Base-by-base conservation (phyloP, 2,329 filamentous ascomycete genomes). In the Beauveria sp. region DNA sequence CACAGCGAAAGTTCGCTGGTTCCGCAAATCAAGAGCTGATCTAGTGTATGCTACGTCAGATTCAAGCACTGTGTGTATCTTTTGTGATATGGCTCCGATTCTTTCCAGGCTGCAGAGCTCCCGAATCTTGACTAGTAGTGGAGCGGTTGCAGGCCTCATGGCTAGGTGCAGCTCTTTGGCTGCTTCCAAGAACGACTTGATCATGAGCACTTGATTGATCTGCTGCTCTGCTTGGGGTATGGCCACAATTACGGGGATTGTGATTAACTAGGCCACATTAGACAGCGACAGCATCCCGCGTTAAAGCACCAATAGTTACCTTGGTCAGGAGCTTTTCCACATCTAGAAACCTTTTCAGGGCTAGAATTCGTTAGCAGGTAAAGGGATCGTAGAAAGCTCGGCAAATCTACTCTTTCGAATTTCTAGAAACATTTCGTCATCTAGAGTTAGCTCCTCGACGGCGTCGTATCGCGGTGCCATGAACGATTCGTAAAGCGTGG, bases 1-100 rank as follows among this genome's bases (percentile, higher is more conserved):
- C 37, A 97, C 88, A 24, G 93, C 93, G 75, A 96, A 97, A 0
- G 89, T 90, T 64, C 93, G 82, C 70, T 97, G 93, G 63, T 97
- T 96, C 16, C 92, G 84, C 61, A 96, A 79, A 64, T 97, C 93
- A 5, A 97, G 79, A 0, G 94, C 88, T 24, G 87, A 85, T 52
- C 82, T 90, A 62, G 90, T 88, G 66, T 89, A 96, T 0, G 81
- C 83, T 0, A 92, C 90, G 70, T 96, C 90, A 9, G 89, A 83
- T 64, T 97, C 94, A 66, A 99, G 87, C 0, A 84, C 84, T 16
- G 79, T 75, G 50, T 83, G 76, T 56, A 99, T 92, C 2, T 89
- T 74, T 2, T 81, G 75, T 50, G 87, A 77, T 3, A 93, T 81
- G 1, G 80, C 78, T 20, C 77, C 75, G 5, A 88, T 82, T 18